Evolutionary conservation across 768 basidiomycete genomes (phyloP), one percentile per base, ranked within the genome.

Genomic region (Russula griseocarnosa): DNA sequence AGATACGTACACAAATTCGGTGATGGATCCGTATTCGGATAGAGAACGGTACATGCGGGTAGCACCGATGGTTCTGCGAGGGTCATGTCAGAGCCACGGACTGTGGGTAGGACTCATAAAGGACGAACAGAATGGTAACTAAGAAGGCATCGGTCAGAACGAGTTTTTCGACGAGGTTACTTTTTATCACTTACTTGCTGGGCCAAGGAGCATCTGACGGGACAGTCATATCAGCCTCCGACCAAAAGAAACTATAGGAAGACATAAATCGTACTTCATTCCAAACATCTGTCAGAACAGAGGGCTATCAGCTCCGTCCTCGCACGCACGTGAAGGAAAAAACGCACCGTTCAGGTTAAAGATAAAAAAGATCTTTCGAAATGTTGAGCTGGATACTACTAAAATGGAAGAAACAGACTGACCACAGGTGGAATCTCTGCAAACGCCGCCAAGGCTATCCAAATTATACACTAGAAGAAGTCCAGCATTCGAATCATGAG

Each of bases 1-100:
- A n/a, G 58, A 30, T 18, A 46, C 63, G 58, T 50, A 64, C 63
- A 32, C 28, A 38, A 40, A 64, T 64, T 55, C 53, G 10, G 63
- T 64, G 58, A 64, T 8, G 10, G 58, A 55, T n/a, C 63, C 63
- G 6, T 13, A 16, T n/a, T 38, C 5, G 16, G 34, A 55, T 28
- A 64, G 22, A 32, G 44, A 32, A 18, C 63, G 63, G 38, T 64
- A 64, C 58, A 64, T 38, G 36, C 63, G 63, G 49, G 63, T 26
- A 24, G 63, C 53, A 24, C 53, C 53, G 30, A 64, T 64, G 22
- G 53, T 24, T 47, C 63, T 64, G 34, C 28, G 3, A 30, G 11
- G 8, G 9, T 5, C 20, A 16, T 10, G 58, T 59, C 38, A 55
- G 60, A 36, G 55, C 9, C 28, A 49, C 3, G 9, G 9, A n/a